These are phyloP conservation scores for Mortierella polycephala DNA, from an alignment of 371 early-diverging fungal species.

Conservation along the genomic window DNA sequence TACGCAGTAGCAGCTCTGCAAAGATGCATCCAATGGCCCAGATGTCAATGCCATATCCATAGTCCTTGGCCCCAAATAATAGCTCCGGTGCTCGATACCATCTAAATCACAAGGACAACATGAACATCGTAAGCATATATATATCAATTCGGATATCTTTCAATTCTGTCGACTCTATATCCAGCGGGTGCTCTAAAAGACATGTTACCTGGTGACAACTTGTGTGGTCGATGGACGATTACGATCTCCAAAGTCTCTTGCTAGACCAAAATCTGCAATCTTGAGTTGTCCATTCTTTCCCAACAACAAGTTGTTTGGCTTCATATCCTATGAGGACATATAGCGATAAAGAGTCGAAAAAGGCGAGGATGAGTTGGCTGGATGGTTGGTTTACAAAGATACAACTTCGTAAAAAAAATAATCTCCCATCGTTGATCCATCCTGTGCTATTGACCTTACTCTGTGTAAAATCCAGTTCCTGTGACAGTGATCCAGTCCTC, in stretches of 20 bases:
- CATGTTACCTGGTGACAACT: constrained; percentile 88
- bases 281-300: constrained; percentile 92
- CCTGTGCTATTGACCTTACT: constrained; percentile 54
- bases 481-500: constrained; percentile 96
- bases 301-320: constrained; percentile 99
- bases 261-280: constrained; percentile 99
- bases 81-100: constrained; percentile 99
- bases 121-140: background rate
- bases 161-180: too few relatives aligned
- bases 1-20: constrained; percentile 97
- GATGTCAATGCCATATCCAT: constrained; percentile 94
- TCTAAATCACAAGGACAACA: constrained; percentile 54
- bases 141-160: background rate
- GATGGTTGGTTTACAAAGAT: background rate
- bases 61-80: constrained; percentile 92
- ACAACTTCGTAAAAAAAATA: background rate
- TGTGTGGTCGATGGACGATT: constrained; percentile 86
- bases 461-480: constrained; percentile 94
- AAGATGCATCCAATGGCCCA: constrained; percentile 99
- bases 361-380: background rate
- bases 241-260: constrained; percentile 93
- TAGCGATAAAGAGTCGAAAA: background rate
- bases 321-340: constrained; percentile 85
- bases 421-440: too few relatives aligned
- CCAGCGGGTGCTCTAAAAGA: too few relatives aligned